phyloP scores from a whole-genome alignment of 2,329 filamentous ascomycete genomes.

The Mycosphaerella sp. region DNA sequence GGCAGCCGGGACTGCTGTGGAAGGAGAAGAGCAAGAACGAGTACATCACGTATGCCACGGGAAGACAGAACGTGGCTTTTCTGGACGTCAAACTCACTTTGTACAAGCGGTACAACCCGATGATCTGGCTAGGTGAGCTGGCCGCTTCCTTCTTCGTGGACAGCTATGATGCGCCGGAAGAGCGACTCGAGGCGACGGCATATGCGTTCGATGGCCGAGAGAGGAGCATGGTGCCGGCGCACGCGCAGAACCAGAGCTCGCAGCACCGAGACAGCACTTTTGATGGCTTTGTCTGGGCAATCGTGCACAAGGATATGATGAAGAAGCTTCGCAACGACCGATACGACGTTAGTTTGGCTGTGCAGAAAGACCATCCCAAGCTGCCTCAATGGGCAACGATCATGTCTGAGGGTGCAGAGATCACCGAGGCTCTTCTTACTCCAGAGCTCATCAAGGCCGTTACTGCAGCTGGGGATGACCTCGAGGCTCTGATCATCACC shows the following conservation, averaged over 20 bases:
- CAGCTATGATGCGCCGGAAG: constrained; percentile 60
- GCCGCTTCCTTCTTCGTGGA: constrained; percentile 74
- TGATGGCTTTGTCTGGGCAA: constrained; percentile 88
- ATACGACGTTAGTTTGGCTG: constrained; percentile 88
- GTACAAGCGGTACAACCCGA: constrained; percentile 80
- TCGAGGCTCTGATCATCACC: constrained; percentile 82
- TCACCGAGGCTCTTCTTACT: constrained; percentile 81
- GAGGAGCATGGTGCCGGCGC: constrained; percentile 62
- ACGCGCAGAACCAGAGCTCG: constrained; percentile 40
- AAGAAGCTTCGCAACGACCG: constrained; percentile 81
- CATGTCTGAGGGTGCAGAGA: constrained; percentile 95
- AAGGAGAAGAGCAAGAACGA: constrained; percentile 86
- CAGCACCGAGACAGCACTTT: constrained; percentile 57
- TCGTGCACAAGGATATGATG: constrained; percentile 95
- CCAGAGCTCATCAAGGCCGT: constrained; percentile 79
- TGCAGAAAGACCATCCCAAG: constrained; percentile 87
- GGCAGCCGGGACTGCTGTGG: constrained; percentile 53
- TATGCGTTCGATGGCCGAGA: constrained; percentile 95
- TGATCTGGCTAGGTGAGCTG: constrained; percentile 60
- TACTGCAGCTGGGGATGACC: constrained; percentile 67
- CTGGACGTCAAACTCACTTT: constrained; percentile 77
- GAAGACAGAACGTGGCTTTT: constrained; percentile 88
- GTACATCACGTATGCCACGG: constrained; percentile 80
- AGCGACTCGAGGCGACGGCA: constrained; percentile 68
- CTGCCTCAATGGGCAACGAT: constrained; percentile 84